Base-by-base conservation (phyloP, 805 yeast species). In the Cyberlindnera nakhonratchasimensis region DNA sequence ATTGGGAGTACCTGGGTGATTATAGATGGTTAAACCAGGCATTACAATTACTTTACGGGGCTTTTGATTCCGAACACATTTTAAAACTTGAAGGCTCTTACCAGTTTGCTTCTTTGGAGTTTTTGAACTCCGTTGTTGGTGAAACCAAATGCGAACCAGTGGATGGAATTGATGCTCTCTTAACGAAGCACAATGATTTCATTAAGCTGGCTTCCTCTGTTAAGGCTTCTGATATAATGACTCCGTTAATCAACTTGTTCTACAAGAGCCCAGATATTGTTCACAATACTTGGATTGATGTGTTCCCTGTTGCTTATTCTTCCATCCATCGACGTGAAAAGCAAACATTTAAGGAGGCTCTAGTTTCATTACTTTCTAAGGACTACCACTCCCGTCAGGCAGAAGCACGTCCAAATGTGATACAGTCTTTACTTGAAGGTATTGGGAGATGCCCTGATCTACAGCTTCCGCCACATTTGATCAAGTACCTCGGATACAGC, bases 11-110 rank as follows among this genome's bases (percentile, higher is more conserved):
- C 51, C 67, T 93, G 29, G 90, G 95, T 1, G 99, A 93, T 51
- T 86, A 85, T 54, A 86, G 89, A 31, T 93, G 99, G 99, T 65
- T 91, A 47, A 88, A 88, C 59, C 98, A 91, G 61, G 98, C 96
- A 0, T 69, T 87, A 16, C 96, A 90, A 58, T 64, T 95, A 22
- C 64, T 93, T 6, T 87, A 83, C 56, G 96, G 93, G 0, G 73
- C 96, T 0, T 80, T 86, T 51, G 82, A 82, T 43, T 62, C 62
- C 29, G 72, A 73, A 1, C 67, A 73, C 42, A 61, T 56, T 2
- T 52, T 88, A 16, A 63, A 61, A 19, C 60, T 86, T 34, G 63
- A 64, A 0, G 70, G 66, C 13, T 80, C 80, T 34, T 72, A 76
- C 52, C 69, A 67, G 29, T 65, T 86, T 36, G 73, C 86, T 5